Evolutionary conservation across 2,329 filamentous ascomycete genomes (phyloP).

Genomic region (Cladophialophora psammophila): DNA sequence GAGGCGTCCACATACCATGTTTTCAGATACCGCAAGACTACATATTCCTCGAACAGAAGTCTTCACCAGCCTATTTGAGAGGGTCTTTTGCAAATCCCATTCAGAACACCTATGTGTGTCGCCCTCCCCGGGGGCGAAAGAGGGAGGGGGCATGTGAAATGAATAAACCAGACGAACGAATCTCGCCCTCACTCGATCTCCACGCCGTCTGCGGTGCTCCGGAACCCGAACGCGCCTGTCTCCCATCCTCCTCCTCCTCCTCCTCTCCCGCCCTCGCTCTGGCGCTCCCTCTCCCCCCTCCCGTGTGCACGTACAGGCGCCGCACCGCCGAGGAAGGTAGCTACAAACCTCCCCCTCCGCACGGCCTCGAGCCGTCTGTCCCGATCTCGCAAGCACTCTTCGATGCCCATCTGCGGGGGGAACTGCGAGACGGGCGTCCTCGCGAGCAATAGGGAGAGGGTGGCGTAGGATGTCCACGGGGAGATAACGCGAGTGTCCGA

Average conservation of each 20-base stretch:
- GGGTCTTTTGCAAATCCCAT: not conserved
- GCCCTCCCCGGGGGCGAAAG: too few species aligned
- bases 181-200: conserved; percentile 22
- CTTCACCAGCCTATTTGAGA: not conserved
- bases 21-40: not conserved
- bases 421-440: conserved; percentile 49
- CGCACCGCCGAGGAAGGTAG: conserved; percentile 2
- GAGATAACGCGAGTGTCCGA: conserved; percentile 45
- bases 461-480: conserved; percentile 51
- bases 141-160: too few species aligned
- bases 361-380: conserved; percentile 48
- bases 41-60: not conserved
- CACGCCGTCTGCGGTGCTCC: conserved; percentile 21
- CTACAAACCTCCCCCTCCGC: conserved; percentile 19
- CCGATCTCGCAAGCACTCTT: conserved; percentile 47
- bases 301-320: not conserved
- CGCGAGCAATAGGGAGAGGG: conserved; percentile 48
- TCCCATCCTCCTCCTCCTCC: not conserved
- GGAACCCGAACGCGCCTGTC: conserved; percentile 17
- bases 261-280: not conserved
- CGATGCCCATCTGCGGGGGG: conserved; percentile 44
- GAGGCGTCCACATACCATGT: not conserved
- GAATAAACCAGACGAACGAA: too few species aligned
- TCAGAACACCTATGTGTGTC: too few species aligned
- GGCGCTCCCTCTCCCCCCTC: not conserved